Evolutionary conservation across 139 green algal genomes (phyloP).

Genomic region (Chlorella ohadii): DNA sequence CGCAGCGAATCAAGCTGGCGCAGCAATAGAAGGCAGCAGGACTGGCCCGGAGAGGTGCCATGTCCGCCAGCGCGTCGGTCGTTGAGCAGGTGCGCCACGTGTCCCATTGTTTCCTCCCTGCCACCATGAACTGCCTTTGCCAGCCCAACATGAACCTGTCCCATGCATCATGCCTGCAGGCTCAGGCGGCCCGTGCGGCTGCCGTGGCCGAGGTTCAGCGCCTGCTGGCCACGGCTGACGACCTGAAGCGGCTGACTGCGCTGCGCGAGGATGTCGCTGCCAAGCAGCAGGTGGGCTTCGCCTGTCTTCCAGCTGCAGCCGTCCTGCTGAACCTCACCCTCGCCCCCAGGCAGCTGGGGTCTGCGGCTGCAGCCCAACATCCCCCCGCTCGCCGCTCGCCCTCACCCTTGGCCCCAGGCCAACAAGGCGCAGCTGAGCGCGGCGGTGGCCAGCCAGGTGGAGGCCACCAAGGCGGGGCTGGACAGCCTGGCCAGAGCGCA

Average conservation of each 20-base stretch:
- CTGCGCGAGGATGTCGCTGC: constrained; percentile 59
- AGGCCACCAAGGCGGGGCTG: constrained; percentile 63
- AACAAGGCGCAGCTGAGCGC: constrained; percentile 64
- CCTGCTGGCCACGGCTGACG: constrained; percentile 65
- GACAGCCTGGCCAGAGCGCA: constrained; percentile 75
- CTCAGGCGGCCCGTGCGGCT: constrained; percentile 38
- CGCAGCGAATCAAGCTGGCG: too few species aligned
- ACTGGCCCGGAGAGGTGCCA: too few species aligned
- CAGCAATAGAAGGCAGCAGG: too few species aligned
- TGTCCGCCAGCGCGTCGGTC: not conserved
- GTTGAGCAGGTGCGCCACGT: not conserved
- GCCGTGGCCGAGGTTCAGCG: constrained; percentile 55
- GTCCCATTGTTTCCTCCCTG: too few species aligned
- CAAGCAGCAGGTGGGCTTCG: constrained; percentile 41
- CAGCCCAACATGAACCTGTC: too few species aligned
- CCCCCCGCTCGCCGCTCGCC: not conserved
- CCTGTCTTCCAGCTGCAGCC: too few species aligned
- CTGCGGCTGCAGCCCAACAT: too few species aligned
- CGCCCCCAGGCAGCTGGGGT: too few species aligned
- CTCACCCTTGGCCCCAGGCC: constrained; percentile 19
- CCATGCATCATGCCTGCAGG: constrained; percentile 35
- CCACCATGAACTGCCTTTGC: too few species aligned
- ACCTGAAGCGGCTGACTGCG: constrained; percentile 57
- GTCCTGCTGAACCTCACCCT: too few species aligned
- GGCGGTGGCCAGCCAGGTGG: constrained; percentile 67